Evolutionary conservation across 345 rosid species (phyloP), one percentile per base, ranked within the genome.

Genomic region (Anacardium occidentale): DNA sequence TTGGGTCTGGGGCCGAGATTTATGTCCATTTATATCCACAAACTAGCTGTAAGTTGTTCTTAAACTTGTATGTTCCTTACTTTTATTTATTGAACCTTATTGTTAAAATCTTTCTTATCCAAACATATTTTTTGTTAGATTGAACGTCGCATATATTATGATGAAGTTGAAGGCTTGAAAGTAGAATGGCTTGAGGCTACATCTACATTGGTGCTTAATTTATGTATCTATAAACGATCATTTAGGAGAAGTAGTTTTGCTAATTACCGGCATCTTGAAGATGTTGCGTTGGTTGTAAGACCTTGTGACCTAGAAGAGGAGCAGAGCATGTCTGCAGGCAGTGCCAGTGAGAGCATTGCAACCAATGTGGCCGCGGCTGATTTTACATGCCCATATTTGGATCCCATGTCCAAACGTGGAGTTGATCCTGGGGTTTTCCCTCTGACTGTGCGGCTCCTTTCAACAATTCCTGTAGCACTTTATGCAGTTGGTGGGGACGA

Each of bases 171-270:
- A 67, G 92, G 95, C 72, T 74, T 94, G 81, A 67, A 20, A 12
- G 90, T 67, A 26, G 97, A 92, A 76, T 94, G 93, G 93, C 92
- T 92, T 0, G 93, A 88, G 77, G 82, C 86, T 60, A 92, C 95
- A 9, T 94, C 98, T 10, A 83, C 95, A 3, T 79, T 94, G 82
- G 87, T 94, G 83, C 78, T 94, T 26, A 79, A 42, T 72, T 74
- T 83, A 56, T 74, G 72, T 52, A 70, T 75, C 34, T 55, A 75
- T 57, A 88, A 71, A 79, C 85, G 87, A 24, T 77, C 84, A 12
- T 72, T 3, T 37, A 87, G 82, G 82, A 86, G 76, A 80, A 77
- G 81, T 73, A 82, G 83, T 50, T 40, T 74, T 17, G 77, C 84
- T 73, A 76, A 74, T 55, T 73, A 56, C 70, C 86, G 77, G 80